Percentiles rank a stretch among this genome's conserved stretches.
Conservation (phyloP, 2,329 filamentous ascomycete species). For the Zymoseptoria crescenta region DNA sequence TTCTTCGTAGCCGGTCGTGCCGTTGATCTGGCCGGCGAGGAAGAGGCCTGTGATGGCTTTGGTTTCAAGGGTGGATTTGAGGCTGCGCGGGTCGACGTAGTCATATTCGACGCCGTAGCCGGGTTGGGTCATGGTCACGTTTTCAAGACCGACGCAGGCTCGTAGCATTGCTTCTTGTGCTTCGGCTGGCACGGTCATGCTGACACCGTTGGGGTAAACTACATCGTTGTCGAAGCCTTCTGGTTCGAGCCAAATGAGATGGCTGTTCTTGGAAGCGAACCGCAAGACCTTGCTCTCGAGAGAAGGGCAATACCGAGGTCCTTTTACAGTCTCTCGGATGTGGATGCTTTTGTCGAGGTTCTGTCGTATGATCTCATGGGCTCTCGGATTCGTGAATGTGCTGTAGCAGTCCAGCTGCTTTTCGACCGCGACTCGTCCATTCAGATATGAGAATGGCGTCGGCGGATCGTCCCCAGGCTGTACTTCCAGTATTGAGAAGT, state of each 20-base stretch:
- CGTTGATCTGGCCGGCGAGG: conserved; percentile 94
- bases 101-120: conserved; percentile 98
- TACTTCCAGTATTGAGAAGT: conserved; percentile 62
- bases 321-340: conserved; percentile 89
- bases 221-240: conserved; percentile 87
- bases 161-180: conserved; percentile 79
- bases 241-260: conserved; percentile 94
- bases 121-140: conserved; percentile 84
- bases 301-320: conserved; percentile 90
- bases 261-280: conserved; percentile 69
- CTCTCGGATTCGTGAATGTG: conserved; percentile 75
- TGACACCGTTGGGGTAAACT: conserved; percentile 93
- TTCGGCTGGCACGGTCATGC: conserved; percentile 88
- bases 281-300: conserved; percentile 89
- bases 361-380: conserved; percentile 74
- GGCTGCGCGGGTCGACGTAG: conserved; percentile 86
- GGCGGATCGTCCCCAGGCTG: conserved; percentile 82
- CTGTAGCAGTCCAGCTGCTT: conserved; percentile 79
- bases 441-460: conserved; percentile 84
- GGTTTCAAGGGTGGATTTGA: conserved; percentile 85
- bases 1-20: conserved; percentile 96
- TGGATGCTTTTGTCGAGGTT: conserved; percentile 97
- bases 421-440: conserved; percentile 66
- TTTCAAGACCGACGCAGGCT: conserved; percentile 79
- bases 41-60: conserved; percentile 85